Evolutionary conservation across 352 stramenopile species (phyloP), one percentile per base, ranked within the genome.

Genomic region (Phytophthora sojae): DNA sequence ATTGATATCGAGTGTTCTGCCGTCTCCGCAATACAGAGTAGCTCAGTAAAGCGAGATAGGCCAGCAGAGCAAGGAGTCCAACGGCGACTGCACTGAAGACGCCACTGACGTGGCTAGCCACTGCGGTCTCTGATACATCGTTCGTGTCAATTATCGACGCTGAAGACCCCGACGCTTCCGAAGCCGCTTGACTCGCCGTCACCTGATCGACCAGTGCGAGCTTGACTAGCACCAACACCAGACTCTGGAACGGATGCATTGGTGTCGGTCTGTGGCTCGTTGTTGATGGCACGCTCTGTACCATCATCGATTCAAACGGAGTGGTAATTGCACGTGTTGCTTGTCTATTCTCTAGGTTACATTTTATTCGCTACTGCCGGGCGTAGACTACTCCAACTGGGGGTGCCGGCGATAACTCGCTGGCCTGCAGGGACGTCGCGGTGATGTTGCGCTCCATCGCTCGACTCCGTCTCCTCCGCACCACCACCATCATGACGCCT

Each of bases 381-480:
- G 69, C 51, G 45, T 72, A 76, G 50, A 57, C 69, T 12, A 72
- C 52, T 5, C 69, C 63, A 3, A 72, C 57, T 2, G 63, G 42
- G 54, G 29, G 56, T 37, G 63, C 51, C 2, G 69, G 39, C 9
- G 58, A 68, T 14, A 73, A 45, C 25, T 71, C 55, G n/a, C 7
- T 57, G 26, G 35, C 14, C 32, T 57, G 69, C n/a, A 42, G 54
- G 12, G 59, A 61, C n/a, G 56, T 44, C 37, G 44, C 44, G 32
- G 29, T 63, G 62, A 50, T 71, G 30, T 60, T 75, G n/a, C 69
- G 69, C 23, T 76, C 57, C 19, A 76, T 29, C 11, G 69, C 57
- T 64, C 35, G 62, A 61, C 32, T 70, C 29, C 69, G 53, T 25
- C 63, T 32, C 39, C 35, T 42, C 19, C 69, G 56, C 47, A 42